Conservation (phyloP, 2,329 filamentous ascomycete species). For the Cytospora chrysosperma region DNA sequence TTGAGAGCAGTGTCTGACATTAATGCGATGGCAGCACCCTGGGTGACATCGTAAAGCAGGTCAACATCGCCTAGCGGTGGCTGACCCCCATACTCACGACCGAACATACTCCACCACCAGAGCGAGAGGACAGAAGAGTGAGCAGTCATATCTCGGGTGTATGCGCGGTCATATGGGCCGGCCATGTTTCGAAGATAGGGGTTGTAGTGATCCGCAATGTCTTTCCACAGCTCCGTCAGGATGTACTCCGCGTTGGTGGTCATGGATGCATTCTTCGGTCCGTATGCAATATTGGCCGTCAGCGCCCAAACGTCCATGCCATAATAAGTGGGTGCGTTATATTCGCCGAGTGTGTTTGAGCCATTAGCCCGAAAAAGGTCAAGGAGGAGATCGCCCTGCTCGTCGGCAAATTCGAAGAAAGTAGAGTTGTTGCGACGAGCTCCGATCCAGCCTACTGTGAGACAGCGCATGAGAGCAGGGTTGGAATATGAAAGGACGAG, state of each 20-base stretch:
- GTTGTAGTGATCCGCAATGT: slow-evolving; percentile 38
- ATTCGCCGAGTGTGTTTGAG: slow-evolving; percentile 37
- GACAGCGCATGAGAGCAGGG: slow-evolving; percentile 41
- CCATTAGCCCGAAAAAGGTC: slow-evolving; percentile 35
- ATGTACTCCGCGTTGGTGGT: slow-evolving; percentile 33
- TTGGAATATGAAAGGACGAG: slow-evolving; percentile 42
- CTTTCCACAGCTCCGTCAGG: slow-evolving; percentile 35
- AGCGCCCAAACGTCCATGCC: slow-evolving; percentile 43
- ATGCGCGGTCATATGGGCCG: slow-evolving; percentile 39
- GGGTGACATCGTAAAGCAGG: slow-evolving; percentile 41
- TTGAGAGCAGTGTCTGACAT: slow-evolving; percentile 35
- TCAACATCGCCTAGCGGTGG: slow-evolving; percentile 40
- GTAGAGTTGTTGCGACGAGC: slow-evolving; percentile 37
- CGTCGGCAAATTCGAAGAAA: slow-evolving; percentile 38
- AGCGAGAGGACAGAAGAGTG: slow-evolving; percentile 42
- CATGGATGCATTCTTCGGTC: slow-evolving; percentile 32
- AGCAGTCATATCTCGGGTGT: slow-evolving; percentile 39
- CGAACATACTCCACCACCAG: slow-evolving; percentile 44
- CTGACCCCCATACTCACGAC: slow-evolving; percentile 38
- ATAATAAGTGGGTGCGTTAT: slow-evolving; percentile 42
- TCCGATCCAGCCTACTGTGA: slow-evolving; percentile 43
- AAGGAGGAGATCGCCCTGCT: slow-evolving; percentile 33
- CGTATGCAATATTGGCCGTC: slow-evolving; percentile 39
- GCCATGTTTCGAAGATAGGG: slow-evolving; percentile 37
- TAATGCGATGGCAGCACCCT: slow-evolving; percentile 41